Evolutionary conservation across 1,139 yeast species (phyloP), one percentile per base, ranked within the genome.

Genomic region (Pichia sp.): DNA sequence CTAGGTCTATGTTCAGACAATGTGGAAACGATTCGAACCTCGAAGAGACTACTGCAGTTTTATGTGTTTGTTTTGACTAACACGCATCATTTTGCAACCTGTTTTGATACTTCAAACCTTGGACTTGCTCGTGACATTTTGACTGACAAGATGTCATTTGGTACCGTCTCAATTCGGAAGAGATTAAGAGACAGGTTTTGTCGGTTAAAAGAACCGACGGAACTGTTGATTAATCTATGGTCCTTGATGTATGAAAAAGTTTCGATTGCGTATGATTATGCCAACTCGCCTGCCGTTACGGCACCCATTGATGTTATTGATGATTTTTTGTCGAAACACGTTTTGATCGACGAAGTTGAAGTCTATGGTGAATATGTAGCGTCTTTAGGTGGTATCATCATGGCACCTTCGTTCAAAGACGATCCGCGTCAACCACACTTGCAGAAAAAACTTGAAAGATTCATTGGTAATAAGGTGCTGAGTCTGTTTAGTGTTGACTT

Each of bases 161-260:
- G 95, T 23, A 75, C 81, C 32, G 85, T 84, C 23, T 88, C 94
- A 0, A 70, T 83, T 33, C 92, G 85, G 58, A 84, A 85, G 58
- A 73, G 80, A 48, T 66, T 85, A 46, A 67, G 78, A 54, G 72
- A 73, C 50, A 73, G 67, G 49, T 68, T 84, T 39, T 62, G 82
- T 43, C 70, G 78, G 48, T 67, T 78, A n/a, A 73, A 75, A 5
- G 65, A 64, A 36, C 85, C 90, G 1, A 78, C 86, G 0, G 67
- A 69, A 36, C 75, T 86, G 1, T 63, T 85, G 36, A 67, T 75
- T 37, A 77, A 75, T 46, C 77, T 81, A 1, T 82, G 92, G 85
- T 58, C 71, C 4, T 62, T 77, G 37, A 73, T 83, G 47, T 81
- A 75, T 57, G 70, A 71, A 36, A 40, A 60, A 51, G 33, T 60